Evolutionary conservation across 2,329 filamentous ascomycete genomes (phyloP), one percentile per base, ranked within the genome.

Genomic region (Cordyceps cateniannulata): DNA sequence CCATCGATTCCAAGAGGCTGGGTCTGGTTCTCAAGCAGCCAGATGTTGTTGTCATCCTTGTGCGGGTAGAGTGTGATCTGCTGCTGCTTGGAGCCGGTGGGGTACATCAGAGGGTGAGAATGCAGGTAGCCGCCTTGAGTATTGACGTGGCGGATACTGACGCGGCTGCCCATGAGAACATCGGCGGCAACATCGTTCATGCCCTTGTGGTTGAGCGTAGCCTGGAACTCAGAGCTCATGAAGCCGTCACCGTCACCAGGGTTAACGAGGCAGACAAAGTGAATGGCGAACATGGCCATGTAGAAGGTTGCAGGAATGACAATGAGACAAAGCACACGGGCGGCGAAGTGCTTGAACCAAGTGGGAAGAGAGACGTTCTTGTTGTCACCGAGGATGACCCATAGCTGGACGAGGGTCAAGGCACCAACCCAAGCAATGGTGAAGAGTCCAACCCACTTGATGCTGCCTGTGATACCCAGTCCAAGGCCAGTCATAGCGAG

Each of bases 221-320:
- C 90, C 78, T 99, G 95, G 80, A 99, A 99, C 72, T 99, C 95
- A 60, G 93, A 96, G 71, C 93, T 97, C 95, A 99, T 99, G 81
- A 99, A 99, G 60, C 95, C 95, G 75, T 99, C 95, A 59, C 95
- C 95, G 57, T 99, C 95, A 63, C 95, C 95, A 29, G 95, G 95
- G 77, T 99, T 99, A 63, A 88, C 85, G 47, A 99, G 83, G 79
- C 91, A 96, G 67, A 93, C 67, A 76, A 99, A 99, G 80, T 99
- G 95, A 69, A 99, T 96, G 58, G 85, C 93, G 70, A 99, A 99
- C 90, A 98, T 96, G 70, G 85, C 88, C 81, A 97, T 88, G 79
- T 99, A 99, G 77, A 99, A 96, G 40, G 85, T 86, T 27, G 89
- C 66, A 7, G 95, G 95, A 66, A 99, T 90, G 66, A 96, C 80